Evolutionary conservation across 345 rosid species (phyloP).

Genomic region (Salix udensis): DNA sequence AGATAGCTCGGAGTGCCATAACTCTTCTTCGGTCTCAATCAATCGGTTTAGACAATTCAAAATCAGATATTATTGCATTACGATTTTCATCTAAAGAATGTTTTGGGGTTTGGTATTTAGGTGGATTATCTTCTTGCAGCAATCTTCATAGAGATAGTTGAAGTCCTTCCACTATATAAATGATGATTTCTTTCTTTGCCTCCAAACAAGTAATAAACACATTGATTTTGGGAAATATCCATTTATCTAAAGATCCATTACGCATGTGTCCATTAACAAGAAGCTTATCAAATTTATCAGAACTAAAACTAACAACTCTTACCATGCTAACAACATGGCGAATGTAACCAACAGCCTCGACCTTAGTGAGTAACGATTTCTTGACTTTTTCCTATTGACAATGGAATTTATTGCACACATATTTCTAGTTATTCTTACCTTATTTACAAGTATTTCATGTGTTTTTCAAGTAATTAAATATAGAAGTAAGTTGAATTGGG

Average conservation of each 20-base stretch:
- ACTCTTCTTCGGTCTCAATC: conserved; percentile 15
- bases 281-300: conserved; percentile 9
- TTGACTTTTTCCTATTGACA: background rate
- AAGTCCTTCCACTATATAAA: conserved; percentile 8
- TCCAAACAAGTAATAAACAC: background rate
- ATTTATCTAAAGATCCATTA: conserved; percentile 11
- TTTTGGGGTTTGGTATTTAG: conserved; percentile 15
- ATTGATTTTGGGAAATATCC: conserved; percentile 4
- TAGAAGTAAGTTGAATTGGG: too few relatives aligned
- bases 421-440: too few relatives aligned
- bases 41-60: conserved; percentile 14
- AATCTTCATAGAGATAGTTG: conserved; percentile 21
- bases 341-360: conserved; percentile 4
- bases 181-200: conserved; percentile 5
- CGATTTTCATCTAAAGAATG: conserved; percentile 11
- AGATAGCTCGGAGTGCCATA: conserved; percentile 17
- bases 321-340: conserved; percentile 15
- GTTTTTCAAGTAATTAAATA: too few relatives aligned
- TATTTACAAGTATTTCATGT: too few relatives aligned
- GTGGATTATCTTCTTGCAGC: conserved; percentile 15
- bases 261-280: conserved; percentile 14
- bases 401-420: too few relatives aligned
- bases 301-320: conserved; percentile 11
- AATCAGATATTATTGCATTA: conserved; percentile 23
- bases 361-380: conserved; percentile 11